Base-by-base conservation (phyloP, 345 rosid species). In the Tarenaya hassleriana region DNA sequence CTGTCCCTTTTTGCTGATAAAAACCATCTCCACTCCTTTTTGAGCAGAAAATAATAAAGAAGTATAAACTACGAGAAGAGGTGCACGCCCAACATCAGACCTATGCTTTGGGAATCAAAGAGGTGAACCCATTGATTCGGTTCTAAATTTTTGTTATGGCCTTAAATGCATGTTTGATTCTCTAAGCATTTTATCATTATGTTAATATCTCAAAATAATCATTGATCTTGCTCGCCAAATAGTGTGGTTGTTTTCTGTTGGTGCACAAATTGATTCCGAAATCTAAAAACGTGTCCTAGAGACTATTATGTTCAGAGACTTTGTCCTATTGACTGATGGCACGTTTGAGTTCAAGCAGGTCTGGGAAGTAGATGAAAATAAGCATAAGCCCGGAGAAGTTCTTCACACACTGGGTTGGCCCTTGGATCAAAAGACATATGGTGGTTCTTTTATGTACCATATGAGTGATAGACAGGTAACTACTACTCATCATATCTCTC, bases 381-480 rank as follows among this genome's bases (percentile, higher is more conserved):
- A 82, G 66, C 96, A 91, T 70, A 69, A 75, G 42, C 92, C 98
- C 16, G 98, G 96, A 55, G 71, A 72, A 64, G 80, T 87, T 58
- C 55, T 91, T 66, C 98, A 91, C 68, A 80, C 95, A 5, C 47
- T 91, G 67, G 98, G 95, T 51, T 91, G 96, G 95, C 96, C 98
- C n/a, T 69, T 91, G 70, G 88, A 87, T 71, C 61, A 58, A 34
- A 82, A 81, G 72, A 91, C 95, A 51, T 91, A 91, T 19, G 96
- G 98, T 24, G 98, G 98, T 52, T 84, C 98, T 42, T 91, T 91
- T 79, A 67, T 91, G 64, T 87, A 91, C 72, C 96, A 91, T 82
- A 91, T 91, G 98, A 74, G 77, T 8, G 80, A 91, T 61, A 78
- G 78, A 52, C 89, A 78, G 94, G 96, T 81, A 65, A 55, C 39